A percentile compares a stretch with the other conserved stretches of the same genome.
Conservation (phyloP, 192 early-diverging fungal genomes). For the Coemansia sp. region DNA sequence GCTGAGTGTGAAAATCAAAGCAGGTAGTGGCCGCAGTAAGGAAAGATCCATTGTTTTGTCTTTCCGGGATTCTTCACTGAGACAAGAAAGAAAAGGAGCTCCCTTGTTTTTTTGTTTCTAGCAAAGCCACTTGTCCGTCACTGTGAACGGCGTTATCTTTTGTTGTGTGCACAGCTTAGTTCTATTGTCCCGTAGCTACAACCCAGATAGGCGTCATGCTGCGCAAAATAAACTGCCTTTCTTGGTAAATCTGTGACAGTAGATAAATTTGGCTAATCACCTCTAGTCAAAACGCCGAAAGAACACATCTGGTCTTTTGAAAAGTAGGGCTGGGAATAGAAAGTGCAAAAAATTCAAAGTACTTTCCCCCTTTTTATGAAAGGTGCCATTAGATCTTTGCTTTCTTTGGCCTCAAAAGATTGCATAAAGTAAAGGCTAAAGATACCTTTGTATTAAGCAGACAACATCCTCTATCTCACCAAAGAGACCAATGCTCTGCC, state of each 20-base stretch:
- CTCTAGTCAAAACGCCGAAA: neutral
- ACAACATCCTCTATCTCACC: neutral
- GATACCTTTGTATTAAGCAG: neutral
- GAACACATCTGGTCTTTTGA: neutral
- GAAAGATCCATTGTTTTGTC: neutral
- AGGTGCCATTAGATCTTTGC: neutral
- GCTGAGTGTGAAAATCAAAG: neutral
- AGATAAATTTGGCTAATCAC: conserved; percentile 1
- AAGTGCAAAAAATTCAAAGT: neutral
- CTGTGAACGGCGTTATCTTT: neutral
- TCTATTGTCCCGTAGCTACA: neutral
- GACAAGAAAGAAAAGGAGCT: neutral
- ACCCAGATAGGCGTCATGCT: neutral
- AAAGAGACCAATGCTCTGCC: neutral
- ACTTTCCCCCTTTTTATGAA: neutral
- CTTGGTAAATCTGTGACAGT: neutral
- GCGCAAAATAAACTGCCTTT: neutral
- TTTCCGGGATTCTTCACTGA: neutral
- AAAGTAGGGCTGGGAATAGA: neutral
- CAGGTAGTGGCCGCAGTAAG: neutral
- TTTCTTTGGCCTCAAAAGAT: neutral
- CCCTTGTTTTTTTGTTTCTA: neutral
- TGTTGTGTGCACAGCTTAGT: neutral
- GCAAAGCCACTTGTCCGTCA: neutral
- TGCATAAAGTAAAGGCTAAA: neutral